These are phyloP conservation scores for Monilinia vaccinii-corymbosi DNA, from an alignment of 2,329 filamentous ascomycete species.

Conservation along the genomic window DNA sequence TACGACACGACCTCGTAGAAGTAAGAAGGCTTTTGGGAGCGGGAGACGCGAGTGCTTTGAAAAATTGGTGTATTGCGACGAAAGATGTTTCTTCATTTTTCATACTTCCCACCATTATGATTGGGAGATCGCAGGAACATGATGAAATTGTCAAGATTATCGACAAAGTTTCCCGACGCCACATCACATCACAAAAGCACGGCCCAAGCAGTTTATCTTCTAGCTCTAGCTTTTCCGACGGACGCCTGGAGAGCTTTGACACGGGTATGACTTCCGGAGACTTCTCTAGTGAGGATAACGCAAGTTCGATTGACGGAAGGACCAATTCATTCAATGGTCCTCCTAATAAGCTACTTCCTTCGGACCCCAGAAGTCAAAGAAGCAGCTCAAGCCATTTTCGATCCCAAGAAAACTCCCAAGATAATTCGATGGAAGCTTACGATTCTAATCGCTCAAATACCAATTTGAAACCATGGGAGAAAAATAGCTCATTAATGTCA, in stretches of 20 bases:
- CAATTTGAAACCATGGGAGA: conserved; percentile 23
- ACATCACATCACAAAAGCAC: conserved; percentile 39
- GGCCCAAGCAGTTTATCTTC: conserved; percentile 40
- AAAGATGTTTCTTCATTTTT: conserved; percentile 74
- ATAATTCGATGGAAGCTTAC: conserved; percentile 19
- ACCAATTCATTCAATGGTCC: conserved; percentile 17
- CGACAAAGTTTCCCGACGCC: conserved; percentile 62
- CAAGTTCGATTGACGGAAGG: conserved; percentile 46
- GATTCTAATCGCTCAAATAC: conserved; percentile 13
- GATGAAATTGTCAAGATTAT: conserved; percentile 64
- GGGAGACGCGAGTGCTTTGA: conserved; percentile 62
- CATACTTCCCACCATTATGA: conserved; percentile 70
- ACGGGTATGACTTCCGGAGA: conserved; percentile 38
- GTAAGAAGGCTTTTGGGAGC: conserved; percentile 67
- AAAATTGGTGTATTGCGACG: conserved; percentile 67
- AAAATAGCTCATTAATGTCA: conserved; percentile 18
- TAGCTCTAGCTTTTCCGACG: conserved; percentile 42
- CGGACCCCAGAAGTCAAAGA: conserved; percentile 10
- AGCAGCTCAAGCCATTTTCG: conserved; percentile 15
- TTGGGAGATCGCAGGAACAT: conserved; percentile 68
- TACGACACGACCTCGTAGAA: conserved; percentile 70
- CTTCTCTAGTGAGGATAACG: conserved; percentile 47
- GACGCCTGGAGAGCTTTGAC: conserved; percentile 19
- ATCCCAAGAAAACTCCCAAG: conserved; percentile 18
- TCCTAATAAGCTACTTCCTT: background rate